Percentiles rank a stretch among this genome's conserved stretches.
Evolutionary conservation across 306 rosid genomes (phyloP).

Genomic region (Cicer chorassanicum): DNA sequence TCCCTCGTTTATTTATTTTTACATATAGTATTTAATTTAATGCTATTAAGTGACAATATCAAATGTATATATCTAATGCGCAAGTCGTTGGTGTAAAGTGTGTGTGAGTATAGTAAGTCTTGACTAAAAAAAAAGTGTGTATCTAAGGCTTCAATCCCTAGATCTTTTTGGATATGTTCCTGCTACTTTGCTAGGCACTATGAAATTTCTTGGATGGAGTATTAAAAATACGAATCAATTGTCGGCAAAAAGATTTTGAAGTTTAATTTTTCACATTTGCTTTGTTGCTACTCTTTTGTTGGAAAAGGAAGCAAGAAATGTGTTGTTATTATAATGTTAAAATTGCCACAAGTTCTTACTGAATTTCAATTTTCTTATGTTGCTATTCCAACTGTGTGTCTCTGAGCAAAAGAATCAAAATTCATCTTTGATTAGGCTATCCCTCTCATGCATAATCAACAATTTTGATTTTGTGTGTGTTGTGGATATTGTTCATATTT

Average conservation of each 20-base stretch:
- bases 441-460: neutral
- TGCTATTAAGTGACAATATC: neutral
- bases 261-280: neutral
- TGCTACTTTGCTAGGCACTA: neutral
- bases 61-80: neutral
- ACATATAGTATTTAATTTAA: neutral
- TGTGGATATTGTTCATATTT: neutral
- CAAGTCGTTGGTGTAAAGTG: no score
- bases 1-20: neutral
- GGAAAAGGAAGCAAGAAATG: neutral
- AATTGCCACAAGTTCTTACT: neutral
- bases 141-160: neutral
- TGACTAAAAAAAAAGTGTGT: neutral
- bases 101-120: no score
- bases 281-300: neutral
- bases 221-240: neutral
- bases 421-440: slow-evolving; percentile 16
- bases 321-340: neutral
- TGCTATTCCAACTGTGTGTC: neutral
- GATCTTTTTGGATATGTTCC: neutral
- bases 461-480: slow-evolving; percentile 3
- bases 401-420: neutral
- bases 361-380: neutral
- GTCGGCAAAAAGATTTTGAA: slow-evolving; percentile 11
- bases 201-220: slow-evolving; percentile 11